These are phyloP conservation scores for Solanum commersonii DNA, from an alignment of 257 asterid genomes.

Conservation along the genomic window DNA sequence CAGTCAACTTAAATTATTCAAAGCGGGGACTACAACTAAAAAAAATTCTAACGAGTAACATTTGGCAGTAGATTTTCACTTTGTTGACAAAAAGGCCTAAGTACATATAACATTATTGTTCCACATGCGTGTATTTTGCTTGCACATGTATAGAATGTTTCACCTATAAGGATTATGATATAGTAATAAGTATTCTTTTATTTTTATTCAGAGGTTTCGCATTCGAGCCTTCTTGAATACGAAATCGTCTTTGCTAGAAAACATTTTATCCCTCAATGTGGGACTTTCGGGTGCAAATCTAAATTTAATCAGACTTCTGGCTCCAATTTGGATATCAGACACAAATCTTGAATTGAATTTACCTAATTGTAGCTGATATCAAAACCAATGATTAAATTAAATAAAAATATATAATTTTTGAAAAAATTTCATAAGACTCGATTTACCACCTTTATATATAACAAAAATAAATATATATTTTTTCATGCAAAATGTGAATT, in stretches of 20 bases:
- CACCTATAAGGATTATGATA: accelerated
- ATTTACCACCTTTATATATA: background rate
- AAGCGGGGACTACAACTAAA: background rate
- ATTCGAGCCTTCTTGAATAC: too few relatives aligned
- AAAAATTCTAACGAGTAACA: background rate
- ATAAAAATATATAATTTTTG: background rate
- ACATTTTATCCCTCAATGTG: too few relatives aligned
- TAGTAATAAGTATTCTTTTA: too few relatives aligned
- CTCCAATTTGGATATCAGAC: background rate
- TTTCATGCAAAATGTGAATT: too few relatives aligned
- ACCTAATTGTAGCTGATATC: background rate
- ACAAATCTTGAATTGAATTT: background rate
- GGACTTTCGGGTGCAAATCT: too few relatives aligned
- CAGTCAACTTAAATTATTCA: background rate
- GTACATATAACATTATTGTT: background rate
- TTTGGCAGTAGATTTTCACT: background rate
- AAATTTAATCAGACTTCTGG: too few relatives aligned
- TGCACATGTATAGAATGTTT: background rate
- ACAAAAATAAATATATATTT: too few relatives aligned
- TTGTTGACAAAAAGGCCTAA: background rate
- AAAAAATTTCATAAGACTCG: background rate
- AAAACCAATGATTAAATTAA: background rate
- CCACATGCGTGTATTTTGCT: background rate
- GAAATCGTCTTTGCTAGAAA: too few relatives aligned
- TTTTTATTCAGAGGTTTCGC: accelerated